Evolutionary conservation across 2,329 filamentous ascomycete species (phyloP), one percentile per base, ranked within the genome.

Genomic region (Neocucurbitaria cava): DNA sequence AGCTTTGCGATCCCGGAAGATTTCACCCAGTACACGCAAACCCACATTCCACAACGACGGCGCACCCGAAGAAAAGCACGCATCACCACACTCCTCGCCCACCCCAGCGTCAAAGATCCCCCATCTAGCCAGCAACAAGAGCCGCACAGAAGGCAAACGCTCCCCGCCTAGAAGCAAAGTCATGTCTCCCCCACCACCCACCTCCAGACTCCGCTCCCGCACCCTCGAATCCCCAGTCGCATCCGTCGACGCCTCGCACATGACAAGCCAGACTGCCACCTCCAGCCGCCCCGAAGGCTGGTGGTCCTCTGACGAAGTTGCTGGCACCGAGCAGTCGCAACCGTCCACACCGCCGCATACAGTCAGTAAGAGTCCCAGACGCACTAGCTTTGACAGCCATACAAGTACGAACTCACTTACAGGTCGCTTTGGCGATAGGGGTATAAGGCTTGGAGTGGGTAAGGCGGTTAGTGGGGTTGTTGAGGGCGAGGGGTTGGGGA

Each of bases 251-350:
- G 59, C 59, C 3, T 74, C 72, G 0, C 70, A 75, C 15, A 54
- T 64, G 8, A 75, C 73, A 1, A 58, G 49, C 1, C 69, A 65
- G 33, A 68, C 71, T 5, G 69, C 71, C 2, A 71, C 67, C 1
- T 70, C 64, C n/a, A n/a, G n/a, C 2, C 62, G 73, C 0, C 74
- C 74, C 1, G 74, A 76, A 57, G 73, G 74, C 10, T 77, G 74
- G 74, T 77, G 74, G 74, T 72, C 68, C 8, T 71, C 66, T 1
- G 74, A 77, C 38, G 74, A 77, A 41, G 70, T 76, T 6, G 73
- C 61, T 2, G 71, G 66, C 6, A 73, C 70, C 0, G 70, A 69
- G 3, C 59, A 67, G 7, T 71, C 61, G 21, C 40, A 63, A 41
- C 30, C 69, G 43, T 48, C 54, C 15, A 57, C 65, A n/a, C 55